Percentiles rank a stretch among this genome's conserved stretches.
These are phyloP conservation scores for Capillidium heterosporum DNA, from an alignment of 371 early-diverging fungal genomes.

Conservation along the genomic window DNA sequence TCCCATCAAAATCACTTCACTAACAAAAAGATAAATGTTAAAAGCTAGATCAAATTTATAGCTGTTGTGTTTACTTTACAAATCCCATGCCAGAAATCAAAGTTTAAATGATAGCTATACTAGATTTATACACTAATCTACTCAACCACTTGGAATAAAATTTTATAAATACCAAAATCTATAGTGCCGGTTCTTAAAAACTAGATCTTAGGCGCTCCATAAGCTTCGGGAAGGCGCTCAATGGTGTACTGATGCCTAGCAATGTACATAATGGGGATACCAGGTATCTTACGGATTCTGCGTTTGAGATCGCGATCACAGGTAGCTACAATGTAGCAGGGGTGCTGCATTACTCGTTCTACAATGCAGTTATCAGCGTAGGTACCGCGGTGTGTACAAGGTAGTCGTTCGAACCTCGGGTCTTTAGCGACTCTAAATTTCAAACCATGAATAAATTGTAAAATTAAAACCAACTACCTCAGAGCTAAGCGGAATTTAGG, in stretches of 20 bases:
- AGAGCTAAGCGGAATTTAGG: constrained; percentile 93
- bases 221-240: constrained; percentile 84
- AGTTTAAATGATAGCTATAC: too few species aligned
- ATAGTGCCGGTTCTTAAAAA: neutral
- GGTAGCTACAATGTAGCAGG: constrained; percentile 98
- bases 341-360: constrained; percentile 87
- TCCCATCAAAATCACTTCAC: too few species aligned
- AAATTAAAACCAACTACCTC: constrained; percentile 24
- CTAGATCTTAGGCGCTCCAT: constrained; percentile 17
- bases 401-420: constrained; percentile 87
- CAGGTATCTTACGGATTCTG: constrained; percentile 94
- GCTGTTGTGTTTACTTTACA: too few species aligned
- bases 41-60: too few species aligned
- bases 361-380: constrained; percentile 99
- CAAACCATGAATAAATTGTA: constrained; percentile 6
- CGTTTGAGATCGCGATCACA: constrained; percentile 97
- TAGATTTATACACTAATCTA: too few species aligned
- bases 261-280: constrained; percentile 99
- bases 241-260: constrained; percentile 80
- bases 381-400: constrained; percentile 97
- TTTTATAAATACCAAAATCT: too few species aligned
- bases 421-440: constrained; percentile 70
- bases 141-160: too few species aligned
- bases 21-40: too few species aligned
- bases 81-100: too few species aligned